Conservation (phyloP, 2,329 filamentous ascomycete genomes). For the Lecanicillium sp. region DNA sequence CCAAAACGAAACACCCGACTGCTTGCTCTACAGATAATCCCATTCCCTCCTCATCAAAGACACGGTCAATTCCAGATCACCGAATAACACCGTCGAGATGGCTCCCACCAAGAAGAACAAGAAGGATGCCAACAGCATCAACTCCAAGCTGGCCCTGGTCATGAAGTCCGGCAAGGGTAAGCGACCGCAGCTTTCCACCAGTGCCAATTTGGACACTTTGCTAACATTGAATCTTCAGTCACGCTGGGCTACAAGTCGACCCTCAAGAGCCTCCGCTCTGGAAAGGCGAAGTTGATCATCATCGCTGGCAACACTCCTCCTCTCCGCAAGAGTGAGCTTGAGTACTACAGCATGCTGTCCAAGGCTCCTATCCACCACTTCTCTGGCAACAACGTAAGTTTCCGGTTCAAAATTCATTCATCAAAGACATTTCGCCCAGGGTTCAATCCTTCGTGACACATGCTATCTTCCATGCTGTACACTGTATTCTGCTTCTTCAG, state of each 20-base stretch:
- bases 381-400: conserved; percentile 95
- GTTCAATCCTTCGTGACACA: conserved; percentile 6
- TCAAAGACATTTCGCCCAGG: conserved; percentile 14
- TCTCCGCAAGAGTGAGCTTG: conserved; percentile 94
- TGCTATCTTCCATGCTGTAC: conserved; percentile 9
- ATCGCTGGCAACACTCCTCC: conserved; percentile 91
- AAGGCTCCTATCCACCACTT: conserved; percentile 98
- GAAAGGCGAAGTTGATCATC: conserved; percentile 98
- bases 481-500: not conserved
- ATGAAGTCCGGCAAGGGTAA: conserved; percentile 71
- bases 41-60: conserved; percentile 5
- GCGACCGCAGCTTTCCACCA: conserved; percentile 8
- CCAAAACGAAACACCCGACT: conserved; percentile 15
- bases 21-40: conserved; percentile 9
- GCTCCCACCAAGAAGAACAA: conserved; percentile 68
- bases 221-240: conserved; percentile 18
- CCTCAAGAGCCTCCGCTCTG: conserved; percentile 82
- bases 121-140: conserved; percentile 72
- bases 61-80: conserved; percentile 18
- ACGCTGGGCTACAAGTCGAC: conserved; percentile 34
- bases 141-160: conserved; percentile 52
- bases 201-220: conserved; percentile 2
- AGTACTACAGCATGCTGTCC: conserved; percentile 88
- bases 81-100: conserved; percentile 48
- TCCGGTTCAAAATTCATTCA: conserved; percentile 17